Evolutionary conservation across 1,284 basidiomycete genomes (phyloP), one percentile per base, ranked within the genome.

Genomic region (Pseudozyma thailandica): DNA sequence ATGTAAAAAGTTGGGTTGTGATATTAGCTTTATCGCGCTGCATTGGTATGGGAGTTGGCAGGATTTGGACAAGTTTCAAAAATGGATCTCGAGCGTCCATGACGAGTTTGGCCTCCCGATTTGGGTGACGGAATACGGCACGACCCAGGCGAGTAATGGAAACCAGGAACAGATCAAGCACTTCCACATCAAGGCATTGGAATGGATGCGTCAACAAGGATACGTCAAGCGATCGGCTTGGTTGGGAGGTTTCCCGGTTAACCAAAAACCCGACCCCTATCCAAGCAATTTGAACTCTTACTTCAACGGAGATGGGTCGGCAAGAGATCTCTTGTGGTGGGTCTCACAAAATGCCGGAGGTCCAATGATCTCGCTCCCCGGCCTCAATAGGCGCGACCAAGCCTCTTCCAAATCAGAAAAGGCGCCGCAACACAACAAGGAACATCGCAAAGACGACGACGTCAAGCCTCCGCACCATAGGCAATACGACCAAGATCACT

Each of bases 111-210:
- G 46, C 2, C 30, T 71, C 21, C 61, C 59, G 4, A 63, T 82
- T 43, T 82, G 81, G 81, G 20, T 82, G 18, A 79, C 79, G n/a
- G 81, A 82, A 71, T 79, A 72, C 57, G 81, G 80, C 50, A 43
- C 77, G 41, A 82, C 79, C 6, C 31, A 52, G 18, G 59, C 58
- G 2, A 69, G 63, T 16, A 53, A 65, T 35, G 70, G 74, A 0
- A 46, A 45, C 3, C 60, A 74, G 43, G 21, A 39, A 16, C 44
- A 81, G 10, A 70, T 81, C 38, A 69, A 57, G 38, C 10, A 59
- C 27, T 82, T 80, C 69, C 61, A 74, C 45, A 26, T 51, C 7
- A 35, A 63, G 6, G 74, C 75, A 16, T 64, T 75, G 6, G 10
- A 59, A n/a, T 82, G 72, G 66, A 66, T 81, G 60, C 39, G 51